phyloP scores from a whole-genome alignment of 2,329 filamentous ascomycete genomes.

The Cercospora sp. region DNA sequence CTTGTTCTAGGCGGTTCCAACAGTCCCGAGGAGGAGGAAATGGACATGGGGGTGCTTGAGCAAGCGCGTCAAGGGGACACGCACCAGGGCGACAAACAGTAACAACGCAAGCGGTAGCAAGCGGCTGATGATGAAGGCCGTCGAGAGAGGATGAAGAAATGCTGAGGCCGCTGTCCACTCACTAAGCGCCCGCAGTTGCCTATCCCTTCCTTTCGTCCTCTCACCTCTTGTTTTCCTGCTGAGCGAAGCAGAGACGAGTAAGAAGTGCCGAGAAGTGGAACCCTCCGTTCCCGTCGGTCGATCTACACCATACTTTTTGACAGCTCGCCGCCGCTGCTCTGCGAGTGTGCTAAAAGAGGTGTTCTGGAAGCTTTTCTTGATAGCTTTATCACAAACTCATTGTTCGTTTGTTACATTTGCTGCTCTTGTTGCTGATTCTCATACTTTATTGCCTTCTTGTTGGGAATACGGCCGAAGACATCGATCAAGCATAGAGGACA shows the following conservation, averaged over 20 bases:
- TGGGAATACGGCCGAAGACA: background rate
- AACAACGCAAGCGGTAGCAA: background rate
- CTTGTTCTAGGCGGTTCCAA: background rate
- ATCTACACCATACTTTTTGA: constrained; percentile 1
- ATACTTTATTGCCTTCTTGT: background rate
- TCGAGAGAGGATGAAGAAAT: background rate
- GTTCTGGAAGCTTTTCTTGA: background rate
- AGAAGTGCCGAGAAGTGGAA: background rate
- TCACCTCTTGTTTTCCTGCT: background rate
- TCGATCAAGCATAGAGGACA: background rate
- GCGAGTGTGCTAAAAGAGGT: background rate
- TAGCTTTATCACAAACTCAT: background rate
- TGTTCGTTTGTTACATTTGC: background rate
- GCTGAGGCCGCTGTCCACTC: background rate
- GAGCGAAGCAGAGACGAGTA: background rate
- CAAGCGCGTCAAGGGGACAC: background rate
- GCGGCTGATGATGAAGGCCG: background rate
- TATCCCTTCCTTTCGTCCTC: background rate
- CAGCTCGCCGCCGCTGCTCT: background rate
- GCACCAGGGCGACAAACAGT: constrained; percentile 7
- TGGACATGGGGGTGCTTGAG: background rate
- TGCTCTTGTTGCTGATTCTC: background rate
- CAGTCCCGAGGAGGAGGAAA: background rate
- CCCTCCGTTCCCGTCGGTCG: constrained; percentile 1
- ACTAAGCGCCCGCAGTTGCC: background rate